A percentile compares a stretch with the other conserved stretches of the same genome.
These are phyloP conservation scores for Hygrophorus pudorinus DNA, from an alignment of 768 basidiomycete genomes.

Conservation along the genomic window DNA sequence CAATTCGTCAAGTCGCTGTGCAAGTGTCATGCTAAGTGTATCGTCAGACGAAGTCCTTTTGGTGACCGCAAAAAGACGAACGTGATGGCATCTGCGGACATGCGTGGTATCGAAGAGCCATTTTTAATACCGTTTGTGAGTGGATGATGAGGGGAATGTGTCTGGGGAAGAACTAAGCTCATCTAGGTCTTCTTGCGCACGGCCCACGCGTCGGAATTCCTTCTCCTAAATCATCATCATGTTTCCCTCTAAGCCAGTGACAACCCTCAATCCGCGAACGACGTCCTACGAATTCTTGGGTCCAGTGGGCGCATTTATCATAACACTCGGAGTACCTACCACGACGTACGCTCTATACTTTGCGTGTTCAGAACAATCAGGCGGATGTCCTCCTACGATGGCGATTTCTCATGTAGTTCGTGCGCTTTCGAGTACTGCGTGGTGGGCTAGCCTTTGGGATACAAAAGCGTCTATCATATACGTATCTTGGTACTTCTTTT, in stretches of 20 bases:
- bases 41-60: conserved; percentile 2
- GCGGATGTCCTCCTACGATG: conserved; percentile 54
- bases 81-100: no score
- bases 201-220: no score
- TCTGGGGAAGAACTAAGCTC: no score
- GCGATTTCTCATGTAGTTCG: conserved; percentile 34
- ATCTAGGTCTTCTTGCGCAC: no score
- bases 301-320: conserved; percentile 62
- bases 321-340: conserved; percentile 63
- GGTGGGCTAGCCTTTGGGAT: conserved; percentile 80
- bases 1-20: conserved; percentile 56
- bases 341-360: conserved; percentile 70
- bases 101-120: no score
- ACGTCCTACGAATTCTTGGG: conserved; percentile 75
- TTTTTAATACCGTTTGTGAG: no score
- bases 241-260: conserved; percentile 4
- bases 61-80: no score
- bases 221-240: no score
- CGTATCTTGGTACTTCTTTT: conserved; percentile 86
- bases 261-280: conserved; percentile 55
- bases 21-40: conserved; percentile 33
- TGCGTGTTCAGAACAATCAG: conserved; percentile 60
- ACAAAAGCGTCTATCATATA: conserved; percentile 68
- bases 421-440: conserved; percentile 38
- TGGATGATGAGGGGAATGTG: no score